These are phyloP conservation scores for Blastobotrys proliferans DNA, from an alignment of 1,139 yeast genomes.

Conservation along the genomic window DNA sequence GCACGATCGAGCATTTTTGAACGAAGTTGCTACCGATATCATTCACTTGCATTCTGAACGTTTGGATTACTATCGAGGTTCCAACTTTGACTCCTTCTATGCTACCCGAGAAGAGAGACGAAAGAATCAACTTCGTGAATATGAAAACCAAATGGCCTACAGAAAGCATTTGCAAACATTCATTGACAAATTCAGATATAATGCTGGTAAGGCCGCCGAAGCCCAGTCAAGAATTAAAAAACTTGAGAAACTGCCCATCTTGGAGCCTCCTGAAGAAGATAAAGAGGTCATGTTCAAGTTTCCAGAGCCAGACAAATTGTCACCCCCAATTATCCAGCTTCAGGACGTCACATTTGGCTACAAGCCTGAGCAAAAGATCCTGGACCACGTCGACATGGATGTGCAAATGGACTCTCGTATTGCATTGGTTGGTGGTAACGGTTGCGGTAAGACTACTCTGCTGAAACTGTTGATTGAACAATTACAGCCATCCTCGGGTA, in stretches of 20 bases:
- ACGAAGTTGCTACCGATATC: slow-evolving; percentile 97
- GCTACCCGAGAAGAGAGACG: slow-evolving; percentile 93
- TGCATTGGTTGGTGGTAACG: slow-evolving; percentile 97
- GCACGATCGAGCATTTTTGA: slow-evolving; percentile 94
- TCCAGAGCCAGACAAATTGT: slow-evolving; percentile 89
- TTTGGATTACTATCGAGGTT: slow-evolving; percentile 90
- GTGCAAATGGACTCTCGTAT: slow-evolving; percentile 92
- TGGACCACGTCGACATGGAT: slow-evolving; percentile 78
- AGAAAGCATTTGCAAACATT: slow-evolving; percentile 90
- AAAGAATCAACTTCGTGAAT: slow-evolving; percentile 89
- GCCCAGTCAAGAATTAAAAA: slow-evolving; percentile 98
- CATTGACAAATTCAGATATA: slow-evolving; percentile 93
- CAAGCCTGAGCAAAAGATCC: slow-evolving; percentile 53
- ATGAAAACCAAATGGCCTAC: slow-evolving; percentile 94
- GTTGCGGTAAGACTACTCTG: slow-evolving; percentile 97
- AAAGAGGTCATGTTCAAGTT: slow-evolving; percentile 79
- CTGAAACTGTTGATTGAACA: slow-evolving; percentile 80
- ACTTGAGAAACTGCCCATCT: slow-evolving; percentile 83
- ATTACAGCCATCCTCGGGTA: slow-evolving; percentile 67
- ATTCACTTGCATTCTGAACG: slow-evolving; percentile 97
- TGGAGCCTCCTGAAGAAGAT: slow-evolving; percentile 95
- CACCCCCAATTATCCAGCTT: slow-evolving; percentile 91
- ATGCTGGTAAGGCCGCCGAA: slow-evolving; percentile 95
- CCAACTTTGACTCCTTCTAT: slow-evolving; percentile 89
- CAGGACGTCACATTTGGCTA: slow-evolving; percentile 87